phyloP scores from a whole-genome alignment of 768 basidiomycete genomes.

The Agrocybe pediades region DNA sequence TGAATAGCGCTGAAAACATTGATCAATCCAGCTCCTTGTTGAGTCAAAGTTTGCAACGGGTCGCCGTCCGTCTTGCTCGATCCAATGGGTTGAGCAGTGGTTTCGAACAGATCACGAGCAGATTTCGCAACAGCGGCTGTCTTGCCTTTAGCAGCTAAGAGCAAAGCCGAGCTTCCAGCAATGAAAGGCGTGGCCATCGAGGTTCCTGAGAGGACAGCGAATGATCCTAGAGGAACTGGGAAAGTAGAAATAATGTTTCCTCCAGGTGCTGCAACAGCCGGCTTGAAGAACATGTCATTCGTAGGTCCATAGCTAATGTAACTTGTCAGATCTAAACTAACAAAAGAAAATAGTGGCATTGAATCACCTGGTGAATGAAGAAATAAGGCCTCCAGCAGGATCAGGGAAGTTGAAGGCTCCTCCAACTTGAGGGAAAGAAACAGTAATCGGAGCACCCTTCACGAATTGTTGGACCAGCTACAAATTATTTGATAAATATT shows the following conservation, averaged over 20 bases:
- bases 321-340: not conserved
- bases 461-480: conserved; percentile 54
- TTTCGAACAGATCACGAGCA: conserved; percentile 46
- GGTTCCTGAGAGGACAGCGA: conserved; percentile 40
- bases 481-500: conserved; percentile 1
- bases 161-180: conserved; percentile 41
- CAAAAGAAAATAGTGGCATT: not conserved
- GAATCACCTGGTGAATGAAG: conserved; percentile 47
- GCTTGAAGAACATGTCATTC: conserved; percentile 58
- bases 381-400: conserved; percentile 56
- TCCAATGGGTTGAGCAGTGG: conserved; percentile 45
- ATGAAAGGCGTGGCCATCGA: conserved; percentile 43
- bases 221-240: conserved; percentile 35
- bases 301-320: conserved; percentile 52
- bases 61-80: conserved; percentile 49
- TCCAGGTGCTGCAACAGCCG: conserved; percentile 49
- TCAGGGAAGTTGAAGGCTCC: conserved; percentile 45
- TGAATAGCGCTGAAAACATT: conserved; percentile 61
- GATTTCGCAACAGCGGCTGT: conserved; percentile 21
- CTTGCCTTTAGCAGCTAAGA: conserved; percentile 39
- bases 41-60: conserved; percentile 51
- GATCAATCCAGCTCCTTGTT: conserved; percentile 59
- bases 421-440: conserved; percentile 52
- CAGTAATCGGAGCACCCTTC: conserved; percentile 39
- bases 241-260: conserved; percentile 49